These are phyloP conservation scores for Triticum monococcum DNA, from an alignment of 176 grass and related monocot species.

Conservation along the genomic window DNA sequence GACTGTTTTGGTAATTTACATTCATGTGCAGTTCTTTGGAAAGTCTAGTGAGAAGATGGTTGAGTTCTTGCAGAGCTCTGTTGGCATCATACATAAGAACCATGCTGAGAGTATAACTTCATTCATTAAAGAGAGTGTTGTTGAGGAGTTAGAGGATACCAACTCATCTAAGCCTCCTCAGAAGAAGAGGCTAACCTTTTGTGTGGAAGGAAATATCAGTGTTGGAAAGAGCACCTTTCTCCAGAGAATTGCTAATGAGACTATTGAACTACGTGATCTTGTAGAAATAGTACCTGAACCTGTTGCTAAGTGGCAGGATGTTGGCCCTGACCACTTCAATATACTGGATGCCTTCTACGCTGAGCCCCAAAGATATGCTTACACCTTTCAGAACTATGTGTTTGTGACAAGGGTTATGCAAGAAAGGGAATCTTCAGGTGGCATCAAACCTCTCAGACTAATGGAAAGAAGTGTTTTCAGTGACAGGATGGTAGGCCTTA, in stretches of 20 bases:
- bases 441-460: constrained; percentile 92
- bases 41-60: constrained; percentile 88
- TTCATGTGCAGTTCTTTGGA: constrained; percentile 67
- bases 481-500: constrained; percentile 83
- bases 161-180: constrained; percentile 38
- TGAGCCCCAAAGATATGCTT: constrained; percentile 88
- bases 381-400: constrained; percentile 99
- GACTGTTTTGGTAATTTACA: not conserved
- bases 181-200: constrained; percentile 90
- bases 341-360: constrained; percentile 91
- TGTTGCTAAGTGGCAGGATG: constrained; percentile 88
- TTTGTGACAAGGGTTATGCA: constrained; percentile 98
- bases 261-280: constrained; percentile 88
- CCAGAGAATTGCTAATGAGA: constrained; percentile 96
- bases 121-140: constrained; percentile 91
- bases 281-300: constrained; percentile 97
- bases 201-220: constrained; percentile 97
- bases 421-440: constrained; percentile 88
- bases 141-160: constrained; percentile 66
- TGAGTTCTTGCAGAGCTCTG: constrained; percentile 78
- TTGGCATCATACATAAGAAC: constrained; percentile 95
- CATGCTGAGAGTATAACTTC: constrained; percentile 92
- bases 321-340: constrained; percentile 97
- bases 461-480: constrained; percentile 99
- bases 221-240: constrained; percentile 96